A percentile compares a stretch with the other conserved stretches of the same genome.
These are phyloP conservation scores for Pisolithus tinctorius DNA, from an alignment of 768 basidiomycete genomes.

Conservation along the genomic window DNA sequence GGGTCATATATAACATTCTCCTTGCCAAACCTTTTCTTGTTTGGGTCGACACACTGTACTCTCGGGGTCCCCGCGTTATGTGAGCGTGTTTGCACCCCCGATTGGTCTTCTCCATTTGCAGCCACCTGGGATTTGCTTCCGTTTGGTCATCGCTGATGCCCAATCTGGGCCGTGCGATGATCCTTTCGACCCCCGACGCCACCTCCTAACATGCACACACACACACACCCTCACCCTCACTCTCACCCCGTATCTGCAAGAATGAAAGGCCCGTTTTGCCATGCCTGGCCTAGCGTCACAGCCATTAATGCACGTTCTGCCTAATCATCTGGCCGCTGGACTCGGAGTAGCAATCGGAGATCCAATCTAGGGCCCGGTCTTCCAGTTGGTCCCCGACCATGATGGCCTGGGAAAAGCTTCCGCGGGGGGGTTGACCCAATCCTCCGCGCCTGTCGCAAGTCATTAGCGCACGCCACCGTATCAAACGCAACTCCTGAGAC, in stretches of 20 bases:
- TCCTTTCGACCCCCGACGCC: conserved; percentile 6
- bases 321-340: conserved; percentile 2
- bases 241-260: background rate
- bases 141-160: background rate
- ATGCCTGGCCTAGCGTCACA: too few species aligned
- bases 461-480: conserved; percentile 23
- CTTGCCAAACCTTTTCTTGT: too few species aligned
- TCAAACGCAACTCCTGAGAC: conserved; percentile 17
- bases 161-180: background rate
- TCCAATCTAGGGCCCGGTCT: conserved; percentile 5
- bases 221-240: too few species aligned
- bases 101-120: conserved; percentile 1
- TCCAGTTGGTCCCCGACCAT: conserved; percentile 2
- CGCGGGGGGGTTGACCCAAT: conserved; percentile 5
- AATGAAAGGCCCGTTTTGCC: background rate
- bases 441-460: conserved; percentile 27
- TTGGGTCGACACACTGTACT: background rate
- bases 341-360: conserved; percentile 10
- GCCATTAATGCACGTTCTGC: too few species aligned
- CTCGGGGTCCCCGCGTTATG: conserved; percentile 16
- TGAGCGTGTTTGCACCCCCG: conserved; percentile 13
- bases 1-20: too few species aligned
- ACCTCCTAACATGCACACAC: conserved; percentile 10
- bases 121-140: conserved; percentile 20
- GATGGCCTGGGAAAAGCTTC: conserved; percentile 18